Evolutionary conservation across 176 grass and related monocot genomes (phyloP).

Genomic region (Oryza coarctata): DNA sequence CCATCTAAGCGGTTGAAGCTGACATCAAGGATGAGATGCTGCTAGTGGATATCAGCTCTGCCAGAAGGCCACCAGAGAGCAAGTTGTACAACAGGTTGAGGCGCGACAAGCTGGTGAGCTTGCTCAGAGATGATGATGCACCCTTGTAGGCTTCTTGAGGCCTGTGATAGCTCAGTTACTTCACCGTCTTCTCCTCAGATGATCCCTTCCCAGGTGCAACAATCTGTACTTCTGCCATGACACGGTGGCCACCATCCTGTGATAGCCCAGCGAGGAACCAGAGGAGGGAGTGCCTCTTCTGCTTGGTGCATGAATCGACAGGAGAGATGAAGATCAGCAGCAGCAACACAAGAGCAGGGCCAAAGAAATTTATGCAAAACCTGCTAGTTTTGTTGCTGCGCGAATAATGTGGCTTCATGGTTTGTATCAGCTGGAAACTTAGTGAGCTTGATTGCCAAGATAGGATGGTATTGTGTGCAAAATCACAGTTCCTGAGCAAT

Average conservation of each 20-base stretch:
- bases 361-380: background rate
- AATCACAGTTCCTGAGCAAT: too few species aligned
- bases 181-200: background rate
- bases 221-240: conserved; percentile 39
- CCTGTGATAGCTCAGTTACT: conserved; percentile 6
- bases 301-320: background rate
- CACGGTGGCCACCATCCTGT: background rate
- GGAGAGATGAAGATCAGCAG: background rate
- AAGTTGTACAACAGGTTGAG: conserved; percentile 46
- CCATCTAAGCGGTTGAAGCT: conserved; percentile 26
- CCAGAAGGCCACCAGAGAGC: conserved; percentile 24
- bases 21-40: conserved; percentile 14
- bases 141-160: conserved; percentile 25
- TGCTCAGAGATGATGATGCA: conserved; percentile 28
- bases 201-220: conserved; percentile 46
- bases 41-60: background rate
- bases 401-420: background rate
- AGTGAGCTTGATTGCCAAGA: background rate
- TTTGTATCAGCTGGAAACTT: background rate
- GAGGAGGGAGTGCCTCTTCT: conserved; percentile 21
- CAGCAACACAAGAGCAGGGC: background rate
- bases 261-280: background rate
- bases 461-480: background rate
- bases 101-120: conserved; percentile 15
- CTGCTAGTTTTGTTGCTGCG: background rate